Evolutionary conservation across 306 rosid genomes (phyloP), one percentile per base, ranked within the genome.

Genomic region (Leucaena leucocephala): DNA sequence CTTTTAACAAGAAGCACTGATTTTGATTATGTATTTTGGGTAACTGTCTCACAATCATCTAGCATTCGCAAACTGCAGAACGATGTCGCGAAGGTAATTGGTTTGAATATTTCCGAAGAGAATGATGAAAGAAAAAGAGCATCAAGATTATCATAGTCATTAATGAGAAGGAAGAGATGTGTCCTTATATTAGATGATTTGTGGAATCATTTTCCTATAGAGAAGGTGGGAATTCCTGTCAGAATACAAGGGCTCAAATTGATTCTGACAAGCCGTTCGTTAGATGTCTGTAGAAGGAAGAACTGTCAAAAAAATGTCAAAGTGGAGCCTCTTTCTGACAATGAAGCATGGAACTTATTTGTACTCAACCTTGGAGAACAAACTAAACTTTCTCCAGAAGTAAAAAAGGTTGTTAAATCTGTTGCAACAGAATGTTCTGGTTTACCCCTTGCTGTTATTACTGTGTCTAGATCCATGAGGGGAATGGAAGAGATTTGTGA

Each of bases 181-280:
- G 69, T 79, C 8, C 78, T 79, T 11, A 68, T 83, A 61, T 79
- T 83, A 21, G 86, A 79, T 83, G 81, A 83, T 70, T 79, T 83
- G 13, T 79, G 81, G 84, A 36, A 62, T 15, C 39, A 50, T 68
- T 67, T 79, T 46, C 27, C 39, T 40, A 55, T 75, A 21, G 66
- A 70, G 22, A 36, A 69, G 54, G 83, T 83, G 44, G 86, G 83
- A 54, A 75, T 79, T 69, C 68, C 76, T 14, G 15, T 44, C 3
- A 39, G n/a, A 45, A 27, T 27, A 27, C 27, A 27, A 27, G 27
- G 27, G 27, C 27, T 27, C 27, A 27, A 27, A 27, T 27, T 27
- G 27, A 27, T 27, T 27, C 27, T 27, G 27, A 27, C 27, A 27
- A 27, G 27, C 27, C 27, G 42, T 48, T 82, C 82, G 19, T 68